Conservation (phyloP, 805 yeast species). For the Candida chilensis region DNA sequence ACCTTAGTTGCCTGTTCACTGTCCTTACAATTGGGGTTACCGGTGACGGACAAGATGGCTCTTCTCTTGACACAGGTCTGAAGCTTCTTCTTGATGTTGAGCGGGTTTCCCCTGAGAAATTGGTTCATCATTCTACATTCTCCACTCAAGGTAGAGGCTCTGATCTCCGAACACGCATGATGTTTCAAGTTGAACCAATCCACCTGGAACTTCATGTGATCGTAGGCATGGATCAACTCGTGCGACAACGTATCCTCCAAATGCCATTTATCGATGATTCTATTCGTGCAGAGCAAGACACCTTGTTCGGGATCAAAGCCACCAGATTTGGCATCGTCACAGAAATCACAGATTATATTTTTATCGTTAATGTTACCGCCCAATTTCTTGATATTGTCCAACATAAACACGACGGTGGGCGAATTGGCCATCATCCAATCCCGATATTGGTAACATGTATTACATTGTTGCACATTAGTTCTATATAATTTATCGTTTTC, state of each 20-base stretch:
- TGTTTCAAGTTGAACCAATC: constrained; percentile 81
- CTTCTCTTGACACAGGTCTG: constrained; percentile 87
- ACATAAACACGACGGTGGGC: constrained; percentile 83
- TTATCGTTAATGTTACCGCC: constrained; percentile 37
- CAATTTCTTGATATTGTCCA: constrained; percentile 67
- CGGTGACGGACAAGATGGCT: constrained; percentile 76
- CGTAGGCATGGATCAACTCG: constrained; percentile 90
- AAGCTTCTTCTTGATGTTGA: constrained; percentile 45
- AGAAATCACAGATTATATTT: constrained; percentile 69
- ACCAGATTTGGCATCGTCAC: constrained; percentile 78
- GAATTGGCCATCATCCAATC: constrained; percentile 76
- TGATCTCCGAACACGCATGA: constrained; percentile 94
- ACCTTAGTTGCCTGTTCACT: constrained; percentile 67
- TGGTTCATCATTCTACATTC: constrained; percentile 91
- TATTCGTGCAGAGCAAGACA: constrained; percentile 77
- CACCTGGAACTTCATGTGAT: constrained; percentile 78
- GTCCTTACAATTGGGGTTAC: constrained; percentile 75
- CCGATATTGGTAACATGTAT: constrained; percentile 60
- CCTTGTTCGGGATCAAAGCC: constrained; percentile 92
- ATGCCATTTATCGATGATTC: constrained; percentile 66
- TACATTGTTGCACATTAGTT: constrained; percentile 46
- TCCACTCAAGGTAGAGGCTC: constrained; percentile 90
- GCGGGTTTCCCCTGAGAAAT: constrained; percentile 42
- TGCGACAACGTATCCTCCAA: constrained; percentile 88
- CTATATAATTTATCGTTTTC: constrained; percentile 43